Conservation (phyloP, 805 yeast species). For the Nakazawaea sp. region DNA sequence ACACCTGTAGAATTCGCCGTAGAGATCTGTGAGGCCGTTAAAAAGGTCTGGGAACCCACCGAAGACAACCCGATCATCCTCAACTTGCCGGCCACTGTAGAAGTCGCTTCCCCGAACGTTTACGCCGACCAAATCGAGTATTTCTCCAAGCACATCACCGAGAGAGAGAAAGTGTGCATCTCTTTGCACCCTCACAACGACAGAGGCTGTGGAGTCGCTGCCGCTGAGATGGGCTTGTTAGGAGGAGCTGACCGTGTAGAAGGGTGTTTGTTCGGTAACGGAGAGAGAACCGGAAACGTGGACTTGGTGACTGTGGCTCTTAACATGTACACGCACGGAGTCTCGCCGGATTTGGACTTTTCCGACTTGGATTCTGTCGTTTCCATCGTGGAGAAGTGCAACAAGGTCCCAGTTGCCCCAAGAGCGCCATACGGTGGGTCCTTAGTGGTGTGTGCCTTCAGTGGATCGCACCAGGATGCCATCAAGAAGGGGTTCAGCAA, state of each 20-base stretch:
- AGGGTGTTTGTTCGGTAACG: constrained; percentile 78
- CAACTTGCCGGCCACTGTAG: constrained; percentile 78
- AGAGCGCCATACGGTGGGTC: constrained; percentile 82
- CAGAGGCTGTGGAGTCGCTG: constrained; percentile 82
- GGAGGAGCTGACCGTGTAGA: constrained; percentile 88
- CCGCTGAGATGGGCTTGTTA: constrained; percentile 65
- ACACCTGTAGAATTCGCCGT: constrained; percentile 70
- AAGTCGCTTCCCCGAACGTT: constrained; percentile 66
- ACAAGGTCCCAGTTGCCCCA: constrained; percentile 66
- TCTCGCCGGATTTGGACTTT: constrained; percentile 64
- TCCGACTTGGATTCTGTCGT: constrained; percentile 61
- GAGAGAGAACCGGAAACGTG: constrained; percentile 83
- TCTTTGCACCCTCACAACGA: constrained; percentile 76
- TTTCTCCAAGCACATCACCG: constrained; percentile 58
- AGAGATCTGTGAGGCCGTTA: constrained; percentile 75
- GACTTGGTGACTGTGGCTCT: constrained; percentile 70
- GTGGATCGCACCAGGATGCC: constrained; percentile 70
- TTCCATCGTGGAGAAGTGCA: constrained; percentile 67
- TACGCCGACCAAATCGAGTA: constrained; percentile 80
- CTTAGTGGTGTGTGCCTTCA: constrained; percentile 71
- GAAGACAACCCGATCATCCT: constrained; percentile 67
- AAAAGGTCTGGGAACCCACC: constrained; percentile 75
- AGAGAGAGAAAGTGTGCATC: constrained; percentile 64
- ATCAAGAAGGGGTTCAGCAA: constrained; percentile 58
- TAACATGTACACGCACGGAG: constrained; percentile 75